Conservation (phyloP, 2,329 filamentous ascomycete species). For the Fusarium anguioides region DNA sequence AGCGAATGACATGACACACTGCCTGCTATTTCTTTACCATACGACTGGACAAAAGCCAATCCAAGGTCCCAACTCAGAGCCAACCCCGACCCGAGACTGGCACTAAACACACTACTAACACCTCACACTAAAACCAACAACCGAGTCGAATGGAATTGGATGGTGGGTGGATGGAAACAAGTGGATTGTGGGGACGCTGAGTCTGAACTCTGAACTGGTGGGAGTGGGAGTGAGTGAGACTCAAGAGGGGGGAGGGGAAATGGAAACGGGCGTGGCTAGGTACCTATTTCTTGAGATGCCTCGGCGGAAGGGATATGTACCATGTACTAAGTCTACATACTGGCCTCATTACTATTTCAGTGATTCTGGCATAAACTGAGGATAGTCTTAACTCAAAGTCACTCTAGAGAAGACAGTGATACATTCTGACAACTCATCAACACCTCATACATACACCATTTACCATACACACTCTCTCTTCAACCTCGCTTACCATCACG, state of each 20-base stretch:
- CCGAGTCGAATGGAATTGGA: conserved; percentile 24
- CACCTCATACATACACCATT: too few relatives aligned
- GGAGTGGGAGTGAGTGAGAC: neutral
- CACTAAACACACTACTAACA: conserved; percentile 19
- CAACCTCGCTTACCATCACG: conserved; percentile 7
- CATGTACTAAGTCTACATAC: neutral
- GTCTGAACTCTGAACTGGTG: neutral
- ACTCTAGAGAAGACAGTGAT: neutral
- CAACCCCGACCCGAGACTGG: conserved; percentile 15
- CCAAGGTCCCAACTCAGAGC: too few relatives aligned
- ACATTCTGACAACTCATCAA: neutral
- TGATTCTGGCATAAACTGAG: too few relatives aligned
- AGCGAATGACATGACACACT: conserved; percentile 36
- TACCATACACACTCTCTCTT: neutral
- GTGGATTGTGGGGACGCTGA: conserved; percentile 36
- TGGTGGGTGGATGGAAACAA: conserved; percentile 5
- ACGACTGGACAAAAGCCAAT: conserved; percentile 32
- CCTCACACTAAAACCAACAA: conserved; percentile 15
- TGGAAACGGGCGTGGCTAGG: neutral
- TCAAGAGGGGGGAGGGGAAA: conserved; percentile 12
- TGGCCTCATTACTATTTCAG: neutral
- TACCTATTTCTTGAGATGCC: neutral
- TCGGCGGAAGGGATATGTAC: neutral
- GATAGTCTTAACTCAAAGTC: neutral
- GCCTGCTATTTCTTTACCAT: conserved; percentile 20